Evolutionary conservation across 2,329 filamentous ascomycete genomes (phyloP).

Genomic region (Alternaria triticina): DNA sequence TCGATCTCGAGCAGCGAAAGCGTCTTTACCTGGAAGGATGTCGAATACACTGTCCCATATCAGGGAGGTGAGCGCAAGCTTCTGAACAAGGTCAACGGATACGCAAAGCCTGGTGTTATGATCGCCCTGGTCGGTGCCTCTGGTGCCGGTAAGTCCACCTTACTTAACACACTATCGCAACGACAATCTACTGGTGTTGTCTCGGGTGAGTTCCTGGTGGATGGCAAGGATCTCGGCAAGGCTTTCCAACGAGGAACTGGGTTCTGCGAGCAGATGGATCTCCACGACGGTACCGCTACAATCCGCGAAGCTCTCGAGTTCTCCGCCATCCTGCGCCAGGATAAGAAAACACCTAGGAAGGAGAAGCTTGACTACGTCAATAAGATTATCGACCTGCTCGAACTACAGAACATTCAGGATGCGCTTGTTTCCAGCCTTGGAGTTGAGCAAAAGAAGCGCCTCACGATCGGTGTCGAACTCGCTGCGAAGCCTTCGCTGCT

Average conservation of each 20-base stretch:
- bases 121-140: slow-evolving; percentile 82
- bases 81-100: slow-evolving; percentile 74
- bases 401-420: slow-evolving; percentile 70
- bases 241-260: slow-evolving; percentile 72
- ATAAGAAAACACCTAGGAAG: slow-evolving; percentile 58
- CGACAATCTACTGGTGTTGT: slow-evolving; percentile 71
- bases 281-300: slow-evolving; percentile 72
- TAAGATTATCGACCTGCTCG: slow-evolving; percentile 69
- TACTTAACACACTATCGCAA: slow-evolving; percentile 79
- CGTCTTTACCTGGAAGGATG: slow-evolving; percentile 48
- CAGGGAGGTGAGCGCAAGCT: slow-evolving; percentile 67
- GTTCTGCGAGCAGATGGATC: slow-evolving; percentile 75
- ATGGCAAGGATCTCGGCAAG: slow-evolving; percentile 65
- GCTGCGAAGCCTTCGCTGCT: slow-evolving; percentile 66
- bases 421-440: slow-evolving; percentile 69
- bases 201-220: slow-evolving; percentile 74
- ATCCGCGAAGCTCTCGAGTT: slow-evolving; percentile 74
- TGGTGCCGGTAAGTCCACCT: slow-evolving; percentile 81
- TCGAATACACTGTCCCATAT: slow-evolving; percentile 75
- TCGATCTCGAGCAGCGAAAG: slow-evolving; percentile 48
- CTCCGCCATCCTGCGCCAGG: slow-evolving; percentile 69
- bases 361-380: slow-evolving; percentile 73
- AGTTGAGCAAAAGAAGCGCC: slow-evolving; percentile 73
- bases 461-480: slow-evolving; percentile 76
- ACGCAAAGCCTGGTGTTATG: slow-evolving; percentile 80